A percentile compares a stretch with the other conserved stretches of the same genome.
phyloP scores from a whole-genome alignment of 2,329 filamentous ascomycete genomes.

The Talaromyces sp. region DNA sequence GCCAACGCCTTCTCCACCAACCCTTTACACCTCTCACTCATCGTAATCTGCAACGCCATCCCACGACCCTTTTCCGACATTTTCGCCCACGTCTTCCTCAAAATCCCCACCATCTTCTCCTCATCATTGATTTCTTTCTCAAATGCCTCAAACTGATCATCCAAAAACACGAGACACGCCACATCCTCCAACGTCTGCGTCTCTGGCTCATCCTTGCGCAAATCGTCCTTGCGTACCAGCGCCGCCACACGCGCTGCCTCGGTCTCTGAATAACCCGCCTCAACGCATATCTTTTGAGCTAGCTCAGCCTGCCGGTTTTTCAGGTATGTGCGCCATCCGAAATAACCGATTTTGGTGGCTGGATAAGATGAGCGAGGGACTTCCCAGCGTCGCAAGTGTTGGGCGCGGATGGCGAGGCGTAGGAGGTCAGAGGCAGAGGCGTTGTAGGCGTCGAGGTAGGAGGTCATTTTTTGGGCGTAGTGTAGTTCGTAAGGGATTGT shows the following conservation, averaged over 20 bases:
- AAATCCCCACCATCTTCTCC: conserved; percentile 66
- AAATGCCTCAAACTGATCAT: conserved; percentile 80
- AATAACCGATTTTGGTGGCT: conserved; percentile 68
- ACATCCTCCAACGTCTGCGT: conserved; percentile 77
- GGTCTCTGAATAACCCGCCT: conserved; percentile 45
- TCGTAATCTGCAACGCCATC: conserved; percentile 59
- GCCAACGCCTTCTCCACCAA: conserved; percentile 59
- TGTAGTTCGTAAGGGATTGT: conserved; percentile 68
- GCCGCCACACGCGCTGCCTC: conserved; percentile 59
- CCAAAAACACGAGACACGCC: conserved; percentile 79
- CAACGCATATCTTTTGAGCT: conserved; percentile 47
- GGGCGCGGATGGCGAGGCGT: conserved; percentile 71
- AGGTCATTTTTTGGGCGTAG: conserved; percentile 74
- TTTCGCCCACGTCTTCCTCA: conserved; percentile 71
- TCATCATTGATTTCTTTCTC: conserved; percentile 65
- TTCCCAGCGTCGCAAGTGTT: conserved; percentile 84
- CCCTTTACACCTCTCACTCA: conserved; percentile 56
- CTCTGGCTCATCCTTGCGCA: conserved; percentile 40
- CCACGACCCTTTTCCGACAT: conserved; percentile 60
- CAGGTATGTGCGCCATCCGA: conserved; percentile 70
- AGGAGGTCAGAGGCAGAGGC: conserved; percentile 61
- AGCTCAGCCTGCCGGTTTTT: conserved; percentile 66
- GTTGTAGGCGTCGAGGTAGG: conserved; percentile 58
- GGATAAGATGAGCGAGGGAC: conserved; percentile 68
- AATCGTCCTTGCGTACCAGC: conserved; percentile 73